phyloP scores from a whole-genome alignment of 306 rosid genomes.

The Geum urbanum region DNA sequence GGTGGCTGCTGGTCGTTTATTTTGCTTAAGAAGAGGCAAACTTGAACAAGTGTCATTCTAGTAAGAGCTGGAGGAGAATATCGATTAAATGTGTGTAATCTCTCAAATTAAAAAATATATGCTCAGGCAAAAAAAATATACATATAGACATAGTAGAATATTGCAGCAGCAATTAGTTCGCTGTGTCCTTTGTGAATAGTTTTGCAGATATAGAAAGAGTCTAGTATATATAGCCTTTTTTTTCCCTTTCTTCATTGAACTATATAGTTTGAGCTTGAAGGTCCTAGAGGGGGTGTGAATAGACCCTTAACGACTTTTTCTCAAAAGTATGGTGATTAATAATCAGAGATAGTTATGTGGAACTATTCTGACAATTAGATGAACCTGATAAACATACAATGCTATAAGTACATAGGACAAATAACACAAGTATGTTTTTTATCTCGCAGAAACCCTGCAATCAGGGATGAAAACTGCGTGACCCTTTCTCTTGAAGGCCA shows the following conservation, averaged over 20 bases:
- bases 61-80: slow-evolving; percentile 9
- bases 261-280: background rate
- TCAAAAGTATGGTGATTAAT: too few relatives aligned
- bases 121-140: background rate
- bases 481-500: too few relatives aligned
- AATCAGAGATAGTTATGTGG: too few relatives aligned
- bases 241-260: background rate
- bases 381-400: too few relatives aligned
- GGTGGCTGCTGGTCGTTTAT: slow-evolving; percentile 34
- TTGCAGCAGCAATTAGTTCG: background rate
- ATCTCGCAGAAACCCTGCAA: too few relatives aligned
- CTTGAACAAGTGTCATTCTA: slow-evolving; percentile 14
- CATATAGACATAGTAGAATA: background rate
- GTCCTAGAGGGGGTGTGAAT: too few relatives aligned
- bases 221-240: background rate
- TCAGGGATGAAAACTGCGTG: too few relatives aligned
- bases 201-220: background rate
- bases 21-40: slow-evolving; percentile 10
- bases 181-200: background rate
- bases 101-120: background rate
- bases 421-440: too few relatives aligned
- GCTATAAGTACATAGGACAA: too few relatives aligned
- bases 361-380: too few relatives aligned
- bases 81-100: background rate
- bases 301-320: too few relatives aligned